Evolutionary conservation across 1,284 basidiomycete genomes (phyloP), one percentile per base, ranked within the genome.

Genomic region (Boletus semigastroideus): DNA sequence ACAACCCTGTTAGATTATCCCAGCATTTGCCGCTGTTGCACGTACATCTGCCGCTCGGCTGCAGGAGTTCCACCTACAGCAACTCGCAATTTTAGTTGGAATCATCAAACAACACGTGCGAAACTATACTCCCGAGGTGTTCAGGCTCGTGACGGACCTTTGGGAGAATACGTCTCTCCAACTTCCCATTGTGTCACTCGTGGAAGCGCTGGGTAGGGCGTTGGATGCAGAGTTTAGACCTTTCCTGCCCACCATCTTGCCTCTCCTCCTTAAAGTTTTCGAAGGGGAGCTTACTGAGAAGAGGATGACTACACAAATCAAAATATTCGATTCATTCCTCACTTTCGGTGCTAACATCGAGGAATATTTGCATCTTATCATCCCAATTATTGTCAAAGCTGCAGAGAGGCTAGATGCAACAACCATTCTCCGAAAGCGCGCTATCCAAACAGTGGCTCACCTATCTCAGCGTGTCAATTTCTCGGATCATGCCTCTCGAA

Each of bases 41-140:
- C 84, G 91, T 27, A 86, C 80, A 38, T 92, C 92, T 33, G 81
- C 87, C 1, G 88, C 94, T 31, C 79, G 89, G 12, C 74, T 92
- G 34, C 93, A 97, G 71, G 94, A 96, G 51, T 96, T 95, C 66
- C 95, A 98, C 74, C 79, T 98, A 54, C 93, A 98, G 67, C 95
- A 99, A 70, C 84, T 99, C 20, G 92, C 95, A 12, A 96, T 98
- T 62, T 83, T 99, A 43, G 92, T 99, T 53, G 86, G 90, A 27
- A 98, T 99, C 68, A 94, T 99, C 77, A 97, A 96, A 73, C 94
- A 98, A 71, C 97, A 99, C 69, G 89, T 99, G 52, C 88, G 97
- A 52, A 96, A 93, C 64, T 94, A 93, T 69, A 87, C 92, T 54
- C 80, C 84, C 3, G 87, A 91, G 10, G 81, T 98, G 36, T 92